Evolutionary conservation across 192 early-diverging fungal genomes (phyloP), one percentile per base, ranked within the genome.

Genomic region (Umbelopsis ramanniana): DNA sequence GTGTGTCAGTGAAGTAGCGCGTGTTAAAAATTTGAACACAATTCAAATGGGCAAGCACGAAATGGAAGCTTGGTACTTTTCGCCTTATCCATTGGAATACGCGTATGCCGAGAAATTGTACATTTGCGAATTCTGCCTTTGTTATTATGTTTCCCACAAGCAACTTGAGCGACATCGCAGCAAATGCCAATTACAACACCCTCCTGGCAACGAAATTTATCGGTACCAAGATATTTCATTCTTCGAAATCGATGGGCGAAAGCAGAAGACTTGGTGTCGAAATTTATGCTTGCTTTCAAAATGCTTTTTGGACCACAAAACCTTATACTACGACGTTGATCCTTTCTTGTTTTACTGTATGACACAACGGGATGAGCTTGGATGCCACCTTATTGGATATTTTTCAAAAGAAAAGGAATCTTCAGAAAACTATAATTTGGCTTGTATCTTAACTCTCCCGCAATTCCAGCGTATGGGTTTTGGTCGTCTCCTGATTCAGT

Each of bases 381-480:
- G 98, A 2, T 91, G 86, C 70, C 95, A 97, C 76, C 79, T 98
- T 37, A 91, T 99, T 67, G 98, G 98, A 7, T 99, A 99, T 79
- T 99, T 99, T 79, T 97, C 95, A 60, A 99, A 99, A 78, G 98
- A 99, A 74, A 99, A 99, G 83, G 97, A 97, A 76, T 95, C 93
- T 2, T 83, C 91, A 1, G 95, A 97, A 66, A 94, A 95, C 66
- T 99, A 98, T 85, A 99, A 99, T 79, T 84, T 99, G 24, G 97
- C 98, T 0, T 99, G 98, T 83, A 99, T 99, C 71, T 78, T 99
- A 66, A 99, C 98, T 12, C 85, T 99, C 68, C 98, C 98, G 14
- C 96, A 97, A 76, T 92, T 96, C 75, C 98, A 99, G 84, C 85
- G 97, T 29, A 93, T 89, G 89, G 98, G 98, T 21, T 99, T 89